Conservation (phyloP, 2,329 filamentous ascomycete genomes). For the Fusarium miscanthi region DNA sequence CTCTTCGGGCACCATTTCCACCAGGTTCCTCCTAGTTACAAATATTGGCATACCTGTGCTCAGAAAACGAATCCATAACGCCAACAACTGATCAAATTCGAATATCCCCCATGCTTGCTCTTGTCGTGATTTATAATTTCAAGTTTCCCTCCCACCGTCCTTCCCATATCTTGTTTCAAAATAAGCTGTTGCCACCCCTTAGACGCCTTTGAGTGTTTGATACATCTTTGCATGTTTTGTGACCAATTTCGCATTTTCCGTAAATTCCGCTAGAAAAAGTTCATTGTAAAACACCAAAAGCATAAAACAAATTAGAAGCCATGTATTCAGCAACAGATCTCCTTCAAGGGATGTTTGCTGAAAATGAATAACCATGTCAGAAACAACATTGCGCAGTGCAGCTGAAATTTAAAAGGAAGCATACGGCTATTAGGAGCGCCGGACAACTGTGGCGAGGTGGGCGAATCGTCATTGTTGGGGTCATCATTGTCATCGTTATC, state of each 20-base stretch:
- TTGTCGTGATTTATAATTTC: slow-evolving; percentile 31
- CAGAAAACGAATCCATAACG: slow-evolving; percentile 37
- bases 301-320: slow-evolving; percentile 16
- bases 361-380: slow-evolving; percentile 19
- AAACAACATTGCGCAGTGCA: slow-evolving; percentile 24
- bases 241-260: slow-evolving; percentile 24
- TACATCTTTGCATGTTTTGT: slow-evolving; percentile 25
- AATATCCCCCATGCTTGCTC: slow-evolving; percentile 40
- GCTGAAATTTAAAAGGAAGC: slow-evolving; percentile 7
- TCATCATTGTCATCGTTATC: slow-evolving; percentile 40
- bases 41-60: slow-evolving; percentile 22
- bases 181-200: slow-evolving; percentile 14
- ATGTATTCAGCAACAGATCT: slow-evolving; percentile 34
- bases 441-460: slow-evolving; percentile 19
- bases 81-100: slow-evolving; percentile 23
- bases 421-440: slow-evolving; percentile 26
- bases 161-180: slow-evolving; percentile 15
- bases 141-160: slow-evolving; percentile 6
- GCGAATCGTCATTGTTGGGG: slow-evolving; percentile 25
- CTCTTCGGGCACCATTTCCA: not conserved
- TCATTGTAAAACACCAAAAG: slow-evolving; percentile 34
- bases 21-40: slow-evolving; percentile 25
- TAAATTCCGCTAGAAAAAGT: slow-evolving; percentile 17
- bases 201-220: slow-evolving; percentile 28
- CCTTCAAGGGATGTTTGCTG: slow-evolving; percentile 23